Conservation (phyloP, 495 filamentous ascomycete genomes). For the Ascodesmis nigricans region DNA sequence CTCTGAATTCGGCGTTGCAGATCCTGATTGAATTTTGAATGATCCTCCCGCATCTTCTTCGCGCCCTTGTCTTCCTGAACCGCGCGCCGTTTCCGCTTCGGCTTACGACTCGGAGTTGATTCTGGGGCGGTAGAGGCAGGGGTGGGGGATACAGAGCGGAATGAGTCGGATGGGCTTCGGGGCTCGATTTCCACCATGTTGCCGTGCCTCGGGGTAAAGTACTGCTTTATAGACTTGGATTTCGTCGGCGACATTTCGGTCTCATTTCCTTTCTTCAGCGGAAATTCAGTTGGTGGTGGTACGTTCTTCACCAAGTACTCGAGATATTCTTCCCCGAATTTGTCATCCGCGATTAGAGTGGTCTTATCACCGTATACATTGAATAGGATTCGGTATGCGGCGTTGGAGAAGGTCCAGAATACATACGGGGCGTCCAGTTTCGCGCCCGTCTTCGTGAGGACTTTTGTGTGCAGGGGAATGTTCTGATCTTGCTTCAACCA, state of each 20-base stretch:
- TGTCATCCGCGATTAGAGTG: too few relatives aligned
- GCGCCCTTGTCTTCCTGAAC: slow-evolving; percentile 8
- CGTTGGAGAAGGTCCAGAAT: too few relatives aligned
- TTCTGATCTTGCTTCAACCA: too few relatives aligned
- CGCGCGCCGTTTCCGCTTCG: slow-evolving; percentile 5
- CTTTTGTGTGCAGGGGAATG: too few relatives aligned
- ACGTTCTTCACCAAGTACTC: too few relatives aligned
- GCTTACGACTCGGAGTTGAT: neutral
- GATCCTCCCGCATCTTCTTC: slow-evolving; percentile 6
- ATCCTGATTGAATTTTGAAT: slow-evolving; percentile 1
- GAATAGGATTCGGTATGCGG: too few relatives aligned
- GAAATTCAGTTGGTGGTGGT: neutral
- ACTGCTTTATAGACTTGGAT: too few relatives aligned
- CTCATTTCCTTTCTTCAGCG: slow-evolving; percentile 1
- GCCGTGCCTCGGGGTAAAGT: too few relatives aligned
- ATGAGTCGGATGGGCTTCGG: neutral
- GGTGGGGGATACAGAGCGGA: neutral
- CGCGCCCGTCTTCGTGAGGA: too few relatives aligned
- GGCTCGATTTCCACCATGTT: slow-evolving; percentile 1
- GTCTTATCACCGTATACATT: too few relatives aligned
- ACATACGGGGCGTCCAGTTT: too few relatives aligned
- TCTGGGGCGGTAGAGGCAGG: neutral
- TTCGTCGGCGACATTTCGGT: neutral
- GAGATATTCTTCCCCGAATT: too few relatives aligned
- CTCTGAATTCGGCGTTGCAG: slow-evolving; percentile 2